Evolutionary conservation across 495 filamentous ascomycete genomes (phyloP), one percentile per base, ranked within the genome.

Genomic region (Hypoxylon trugodes): DNA sequence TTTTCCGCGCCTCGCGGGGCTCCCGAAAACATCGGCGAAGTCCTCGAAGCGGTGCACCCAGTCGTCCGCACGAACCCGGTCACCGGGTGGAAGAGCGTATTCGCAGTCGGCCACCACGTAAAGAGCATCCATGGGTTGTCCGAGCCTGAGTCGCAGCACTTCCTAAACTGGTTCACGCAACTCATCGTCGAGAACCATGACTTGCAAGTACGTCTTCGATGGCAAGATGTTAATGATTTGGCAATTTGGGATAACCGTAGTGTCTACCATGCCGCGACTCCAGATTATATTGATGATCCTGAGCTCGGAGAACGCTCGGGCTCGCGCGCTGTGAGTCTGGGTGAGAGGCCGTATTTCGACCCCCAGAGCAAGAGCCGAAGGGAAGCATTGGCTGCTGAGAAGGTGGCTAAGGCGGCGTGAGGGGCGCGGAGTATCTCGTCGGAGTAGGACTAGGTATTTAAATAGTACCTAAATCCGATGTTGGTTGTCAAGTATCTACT

Each of bases 201-300:
- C 67, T 70, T 91, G 56, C 91, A 95, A 76, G 88, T 90, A 0
- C 77, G 91, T n/a, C 72, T 81, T 62, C 76, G 79, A 47, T 94
- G 87, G 89, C 70, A 83, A 49, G 79, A 84, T 49, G 65, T 68
- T 16, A 86, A 87, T 65, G 84, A 89, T 72, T 58, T 89, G 12
- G 89, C 90, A 0, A 91, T 94, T 61, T 94, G 90, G 90, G 90
- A 93, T 70, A 93, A 93, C 61, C 75, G 90, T 6, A 84, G 81
- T 32, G 81, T 84, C 0, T 91, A 86, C 70, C 90, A 93, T 63
- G 81, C 84, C 3, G 88, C 89, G 0, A 93, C 89, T 1, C 86
- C 80, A 38, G 90, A 93, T 69, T 90, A 82, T 56, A n/a, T 76
- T 9, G 60, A 87, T 73, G 79, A 80, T 4, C n/a, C n/a, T n/a